These are phyloP conservation scores for Solanum pimpinellifolium DNA, from an alignment of 257 asterid genomes.

Conservation along the genomic window DNA sequence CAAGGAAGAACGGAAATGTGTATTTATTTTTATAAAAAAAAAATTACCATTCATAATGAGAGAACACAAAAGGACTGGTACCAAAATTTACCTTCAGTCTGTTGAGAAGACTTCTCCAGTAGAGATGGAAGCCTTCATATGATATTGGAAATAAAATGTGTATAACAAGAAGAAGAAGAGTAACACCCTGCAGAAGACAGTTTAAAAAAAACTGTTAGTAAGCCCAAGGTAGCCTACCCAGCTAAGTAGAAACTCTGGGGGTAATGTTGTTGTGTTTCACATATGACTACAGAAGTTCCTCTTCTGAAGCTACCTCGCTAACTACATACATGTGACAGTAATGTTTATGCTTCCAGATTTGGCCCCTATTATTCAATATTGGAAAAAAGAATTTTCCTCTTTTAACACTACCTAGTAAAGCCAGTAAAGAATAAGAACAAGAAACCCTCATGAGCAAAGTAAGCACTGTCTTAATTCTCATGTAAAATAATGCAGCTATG, in stretches of 20 bases:
- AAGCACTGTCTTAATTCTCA: background rate
- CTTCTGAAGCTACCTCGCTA: background rate
- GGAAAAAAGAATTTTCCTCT: background rate
- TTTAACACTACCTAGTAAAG: background rate
- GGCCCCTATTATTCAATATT: background rate
- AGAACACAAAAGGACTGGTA: background rate
- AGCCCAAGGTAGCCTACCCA: background rate
- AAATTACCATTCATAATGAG: background rate
- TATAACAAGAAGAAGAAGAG: conserved; percentile 55
- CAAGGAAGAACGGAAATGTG: background rate
- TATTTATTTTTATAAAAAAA: background rate
- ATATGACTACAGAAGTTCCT: background rate
- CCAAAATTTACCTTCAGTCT: conserved; percentile 52
- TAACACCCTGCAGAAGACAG: conserved; percentile 43
- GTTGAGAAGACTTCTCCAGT: conserved; percentile 61
- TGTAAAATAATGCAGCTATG: background rate
- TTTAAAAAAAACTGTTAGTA: background rate
- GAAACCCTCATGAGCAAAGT: background rate
- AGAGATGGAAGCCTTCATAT: conserved; percentile 65
- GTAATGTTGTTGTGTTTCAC: background rate
- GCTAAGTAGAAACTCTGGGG: background rate
- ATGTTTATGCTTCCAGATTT: background rate
- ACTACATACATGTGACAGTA: background rate
- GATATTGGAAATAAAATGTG: conserved; percentile 66
- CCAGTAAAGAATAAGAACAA: background rate